Percentiles rank a stretch among this genome's conserved stretches.
phyloP scores from a whole-genome alignment of 768 basidiomycete genomes.

The Tephrocybe sp. region DNA sequence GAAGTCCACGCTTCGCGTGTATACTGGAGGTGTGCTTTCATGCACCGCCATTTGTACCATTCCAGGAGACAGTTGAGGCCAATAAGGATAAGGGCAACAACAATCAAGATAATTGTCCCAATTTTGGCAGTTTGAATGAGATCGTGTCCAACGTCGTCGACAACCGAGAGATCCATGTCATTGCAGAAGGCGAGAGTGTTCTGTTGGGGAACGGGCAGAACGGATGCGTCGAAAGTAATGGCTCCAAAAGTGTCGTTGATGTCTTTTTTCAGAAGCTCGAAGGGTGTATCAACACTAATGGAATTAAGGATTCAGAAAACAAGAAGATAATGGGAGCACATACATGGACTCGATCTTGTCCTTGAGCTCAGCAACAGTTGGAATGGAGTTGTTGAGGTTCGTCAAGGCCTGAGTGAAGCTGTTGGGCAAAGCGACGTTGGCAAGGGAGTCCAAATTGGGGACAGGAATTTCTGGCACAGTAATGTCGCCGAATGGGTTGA shows the following conservation, averaged over 20 bases:
- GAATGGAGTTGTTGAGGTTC: constrained; percentile 78
- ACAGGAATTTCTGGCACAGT: constrained; percentile 69
- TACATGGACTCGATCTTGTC: constrained; percentile 65
- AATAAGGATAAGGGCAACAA: constrained; percentile 70
- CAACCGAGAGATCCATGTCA: constrained; percentile 74
- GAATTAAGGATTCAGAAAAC: constrained; percentile 1
- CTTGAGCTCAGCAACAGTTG: constrained; percentile 75
- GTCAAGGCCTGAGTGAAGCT: constrained; percentile 70
- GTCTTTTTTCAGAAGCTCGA: constrained; percentile 82
- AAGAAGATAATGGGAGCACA: constrained; percentile 25
- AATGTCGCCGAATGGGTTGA: constrained; percentile 72
- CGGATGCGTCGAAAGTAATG: constrained; percentile 67
- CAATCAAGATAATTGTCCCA: constrained; percentile 69
- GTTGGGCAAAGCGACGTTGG: constrained; percentile 78
- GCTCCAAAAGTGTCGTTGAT: constrained; percentile 83
- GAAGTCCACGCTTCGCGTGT: constrained; percentile 76
- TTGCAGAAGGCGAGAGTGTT: constrained; percentile 73
- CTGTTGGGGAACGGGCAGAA: constrained; percentile 74
- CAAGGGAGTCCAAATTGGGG: constrained; percentile 69
- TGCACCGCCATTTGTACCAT: constrained; percentile 84
- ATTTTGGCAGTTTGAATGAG: constrained; percentile 80
- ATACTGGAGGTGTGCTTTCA: constrained; percentile 60
- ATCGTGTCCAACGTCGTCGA: constrained; percentile 82
- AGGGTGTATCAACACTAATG: constrained; percentile 75
- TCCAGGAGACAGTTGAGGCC: constrained; percentile 73